A percentile compares a stretch with the other conserved stretches of the same genome.
Evolutionary conservation across 1,284 basidiomycete species (phyloP).

Genomic region (Ceratobasidium sp.): DNA sequence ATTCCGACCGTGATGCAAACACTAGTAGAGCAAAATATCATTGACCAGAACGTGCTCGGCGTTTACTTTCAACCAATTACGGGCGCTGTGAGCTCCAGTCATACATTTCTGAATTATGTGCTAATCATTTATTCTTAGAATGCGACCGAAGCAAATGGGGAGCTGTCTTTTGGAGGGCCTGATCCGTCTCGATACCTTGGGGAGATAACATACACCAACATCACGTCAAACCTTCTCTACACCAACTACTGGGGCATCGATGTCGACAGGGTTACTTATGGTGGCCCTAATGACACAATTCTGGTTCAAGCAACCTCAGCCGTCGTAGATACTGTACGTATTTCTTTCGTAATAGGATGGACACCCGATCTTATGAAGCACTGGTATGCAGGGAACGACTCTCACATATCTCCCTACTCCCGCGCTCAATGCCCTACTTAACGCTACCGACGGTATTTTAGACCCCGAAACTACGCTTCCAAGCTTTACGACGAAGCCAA

Average conservation of each 20-base stretch:
- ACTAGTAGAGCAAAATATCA: conserved; percentile 6
- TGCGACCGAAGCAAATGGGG: conserved; percentile 44
- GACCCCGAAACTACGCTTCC: conserved; percentile 27
- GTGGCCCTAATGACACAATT: background rate
- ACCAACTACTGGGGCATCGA: conserved; percentile 44
- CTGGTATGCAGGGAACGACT: conserved; percentile 28
- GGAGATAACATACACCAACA: conserved; percentile 42
- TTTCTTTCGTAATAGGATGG: background rate
- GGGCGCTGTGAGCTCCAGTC: conserved; percentile 11
- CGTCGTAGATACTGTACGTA: conserved; percentile 42
- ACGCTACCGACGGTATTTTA: conserved; percentile 18
- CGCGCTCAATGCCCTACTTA: conserved; percentile 29
- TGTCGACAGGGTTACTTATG: conserved; percentile 35
- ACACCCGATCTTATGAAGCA: no score
- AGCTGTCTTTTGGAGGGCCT: conserved; percentile 47
- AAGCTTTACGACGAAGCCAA: background rate
- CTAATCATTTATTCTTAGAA: conserved; percentile 12
- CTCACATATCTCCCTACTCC: conserved; percentile 43
- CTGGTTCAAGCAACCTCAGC: conserved; percentile 8
- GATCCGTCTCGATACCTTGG: conserved; percentile 45
- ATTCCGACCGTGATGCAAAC: conserved; percentile 47
- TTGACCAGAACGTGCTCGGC: conserved; percentile 46
- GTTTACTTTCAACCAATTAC: conserved; percentile 46
- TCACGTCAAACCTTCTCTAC: conserved; percentile 35
- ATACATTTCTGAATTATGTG: background rate